phyloP scores from a whole-genome alignment of 1,284 basidiomycete species.

The Cryptococcus jaspeensis region DNA sequence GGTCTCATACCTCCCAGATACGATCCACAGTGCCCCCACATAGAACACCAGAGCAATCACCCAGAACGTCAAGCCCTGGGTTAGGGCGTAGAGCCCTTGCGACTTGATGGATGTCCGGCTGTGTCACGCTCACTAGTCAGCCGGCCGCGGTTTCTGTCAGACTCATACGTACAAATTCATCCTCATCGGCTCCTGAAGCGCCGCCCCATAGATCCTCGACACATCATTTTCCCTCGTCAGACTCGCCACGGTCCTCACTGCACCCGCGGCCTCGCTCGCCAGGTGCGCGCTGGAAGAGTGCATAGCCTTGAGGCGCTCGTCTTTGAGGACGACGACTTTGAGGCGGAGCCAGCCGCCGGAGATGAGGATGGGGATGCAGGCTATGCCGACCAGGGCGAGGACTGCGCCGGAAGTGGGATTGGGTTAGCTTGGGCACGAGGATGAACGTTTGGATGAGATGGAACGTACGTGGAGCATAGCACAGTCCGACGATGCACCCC shows the following conservation, averaged over 20 bases:
- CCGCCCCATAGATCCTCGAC: constrained; percentile 66
- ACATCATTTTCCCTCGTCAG: constrained; percentile 81
- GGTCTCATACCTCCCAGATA: constrained; percentile 61
- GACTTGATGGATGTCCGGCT: constrained; percentile 64
- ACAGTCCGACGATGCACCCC: constrained; percentile 73
- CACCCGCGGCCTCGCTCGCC: constrained; percentile 81
- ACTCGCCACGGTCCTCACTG: constrained; percentile 92
- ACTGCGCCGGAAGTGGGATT: constrained; percentile 8
- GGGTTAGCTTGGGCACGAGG: neutral
- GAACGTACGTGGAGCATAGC: constrained; percentile 57
- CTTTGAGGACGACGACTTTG: constrained; percentile 67
- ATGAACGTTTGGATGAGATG: neutral
- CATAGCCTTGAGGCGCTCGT: constrained; percentile 78
- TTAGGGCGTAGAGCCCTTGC: constrained; percentile 73
- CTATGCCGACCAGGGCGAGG: constrained; percentile 53
- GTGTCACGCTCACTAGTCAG: no score
- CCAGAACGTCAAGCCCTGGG: constrained; percentile 75
- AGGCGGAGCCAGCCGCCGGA: constrained; percentile 85
- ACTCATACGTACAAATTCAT: constrained; percentile 60
- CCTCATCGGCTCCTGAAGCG: constrained; percentile 68
- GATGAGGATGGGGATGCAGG: constrained; percentile 79
- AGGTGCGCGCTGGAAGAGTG: constrained; percentile 83
- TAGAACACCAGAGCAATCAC: constrained; percentile 73
- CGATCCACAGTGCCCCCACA: constrained; percentile 49
- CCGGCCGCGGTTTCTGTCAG: no score